phyloP scores from a whole-genome alignment of 441 rosid species.

The Kokia cookei region DNA sequence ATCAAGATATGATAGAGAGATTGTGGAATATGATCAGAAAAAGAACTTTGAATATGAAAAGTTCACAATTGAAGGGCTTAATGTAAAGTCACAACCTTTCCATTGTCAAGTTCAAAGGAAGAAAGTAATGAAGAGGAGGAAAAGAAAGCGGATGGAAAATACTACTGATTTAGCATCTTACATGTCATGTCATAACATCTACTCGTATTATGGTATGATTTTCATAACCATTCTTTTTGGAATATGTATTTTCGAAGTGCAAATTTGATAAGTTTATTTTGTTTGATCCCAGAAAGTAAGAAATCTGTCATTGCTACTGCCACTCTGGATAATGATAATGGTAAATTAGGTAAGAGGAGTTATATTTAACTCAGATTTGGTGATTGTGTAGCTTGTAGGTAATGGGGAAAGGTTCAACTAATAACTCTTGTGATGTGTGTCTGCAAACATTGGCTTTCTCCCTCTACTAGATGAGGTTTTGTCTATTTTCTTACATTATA shows the following conservation, averaged over 20 bases:
- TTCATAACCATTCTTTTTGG: neutral
- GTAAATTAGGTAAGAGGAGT: slow-evolving; percentile 43
- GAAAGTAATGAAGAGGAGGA: slow-evolving; percentile 54
- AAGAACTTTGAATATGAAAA: slow-evolving; percentile 40
- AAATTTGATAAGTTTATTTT: slow-evolving; percentile 6
- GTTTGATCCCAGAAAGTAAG: slow-evolving; percentile 36
- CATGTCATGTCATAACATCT: slow-evolving; percentile 50
- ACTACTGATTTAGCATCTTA: slow-evolving; percentile 43
- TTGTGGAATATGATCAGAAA: slow-evolving; percentile 35
- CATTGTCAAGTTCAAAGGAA: slow-evolving; percentile 30
- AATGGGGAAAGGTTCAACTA: neutral
- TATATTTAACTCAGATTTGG: neutral
- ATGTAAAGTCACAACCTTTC: slow-evolving; percentile 41
- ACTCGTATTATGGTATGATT: slow-evolving; percentile 63
- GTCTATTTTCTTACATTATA: neutral
- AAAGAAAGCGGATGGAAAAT: slow-evolving; percentile 70
- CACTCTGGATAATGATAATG: slow-evolving; percentile 31
- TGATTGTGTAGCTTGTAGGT: neutral
- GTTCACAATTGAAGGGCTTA: slow-evolving; percentile 25
- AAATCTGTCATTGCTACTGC: slow-evolving; percentile 33
- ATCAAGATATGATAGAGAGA: slow-evolving; percentile 52
- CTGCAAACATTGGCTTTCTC: neutral
- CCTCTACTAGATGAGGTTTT: neutral
- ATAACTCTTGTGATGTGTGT: neutral
- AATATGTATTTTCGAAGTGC: neutral